phyloP scores from a whole-genome alignment of 495 filamentous ascomycete species.

The Talaromyces ruber region DNA sequence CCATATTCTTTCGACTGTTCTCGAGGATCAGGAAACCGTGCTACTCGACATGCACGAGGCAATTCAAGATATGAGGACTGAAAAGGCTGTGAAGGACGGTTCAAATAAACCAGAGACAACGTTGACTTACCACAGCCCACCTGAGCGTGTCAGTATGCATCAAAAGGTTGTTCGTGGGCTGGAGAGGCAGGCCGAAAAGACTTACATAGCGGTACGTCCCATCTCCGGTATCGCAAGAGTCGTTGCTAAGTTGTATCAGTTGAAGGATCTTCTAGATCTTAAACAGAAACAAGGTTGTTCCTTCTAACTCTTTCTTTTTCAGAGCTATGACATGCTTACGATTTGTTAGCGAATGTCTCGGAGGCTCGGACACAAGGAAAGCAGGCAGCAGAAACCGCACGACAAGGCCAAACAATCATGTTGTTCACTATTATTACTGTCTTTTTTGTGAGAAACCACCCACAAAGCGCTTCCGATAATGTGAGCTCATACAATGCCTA shows the following conservation, averaged over 20 bases:
- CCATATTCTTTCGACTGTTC: conserved; percentile 43
- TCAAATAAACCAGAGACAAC: neutral
- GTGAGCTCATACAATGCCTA: neutral
- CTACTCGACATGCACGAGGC: conserved; percentile 33
- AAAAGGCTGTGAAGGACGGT: neutral
- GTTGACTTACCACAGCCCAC: neutral
- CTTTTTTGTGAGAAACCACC: neutral
- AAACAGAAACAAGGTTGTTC: neutral
- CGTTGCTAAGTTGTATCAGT: neutral
- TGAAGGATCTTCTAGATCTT: neutral
- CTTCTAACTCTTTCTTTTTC: conserved; percentile 22
- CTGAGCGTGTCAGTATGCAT: neutral
- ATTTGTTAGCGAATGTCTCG: neutral
- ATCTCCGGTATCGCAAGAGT: neutral
- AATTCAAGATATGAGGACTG: conserved; percentile 7
- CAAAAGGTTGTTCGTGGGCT: neutral
- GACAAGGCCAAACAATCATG: conserved; percentile 53
- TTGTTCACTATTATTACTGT: conserved; percentile 47
- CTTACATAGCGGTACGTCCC: neutral
- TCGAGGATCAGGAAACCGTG: conserved; percentile 39
- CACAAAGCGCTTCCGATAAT: neutral
- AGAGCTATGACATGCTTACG: conserved; percentile 6
- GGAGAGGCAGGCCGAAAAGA: neutral
- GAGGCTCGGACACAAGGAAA: conserved; percentile 4
- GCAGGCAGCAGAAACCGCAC: conserved; percentile 42